These are phyloP conservation scores for Prunus mira DNA, from an alignment of 306 rosid species.

Conservation along the genomic window DNA sequence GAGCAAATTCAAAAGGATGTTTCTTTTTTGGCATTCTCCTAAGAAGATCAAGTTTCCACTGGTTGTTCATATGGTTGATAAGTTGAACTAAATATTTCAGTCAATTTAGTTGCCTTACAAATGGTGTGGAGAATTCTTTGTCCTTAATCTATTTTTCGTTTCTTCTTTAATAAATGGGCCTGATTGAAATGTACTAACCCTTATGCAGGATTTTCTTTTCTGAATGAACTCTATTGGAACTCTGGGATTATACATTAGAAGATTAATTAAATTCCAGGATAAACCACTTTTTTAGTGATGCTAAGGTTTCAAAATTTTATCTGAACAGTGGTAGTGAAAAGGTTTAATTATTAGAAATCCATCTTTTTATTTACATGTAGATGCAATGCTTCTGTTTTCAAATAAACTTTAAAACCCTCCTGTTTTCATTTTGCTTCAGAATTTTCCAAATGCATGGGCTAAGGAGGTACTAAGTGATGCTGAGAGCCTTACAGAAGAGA, in stretches of 20 bases:
- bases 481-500: conserved; percentile 42
- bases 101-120: no score
- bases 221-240: no score
- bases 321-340: not conserved
- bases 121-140: no score
- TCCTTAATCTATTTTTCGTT: no score
- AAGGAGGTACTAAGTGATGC: conserved; percentile 30
- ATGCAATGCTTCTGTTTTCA: not conserved
- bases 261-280: no score
- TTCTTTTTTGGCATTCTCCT: not conserved
- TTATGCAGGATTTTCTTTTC: no score
- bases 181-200: no score
- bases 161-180: no score
- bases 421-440: conserved; percentile 11
- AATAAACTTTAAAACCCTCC: not conserved
- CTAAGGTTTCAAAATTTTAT: no score
- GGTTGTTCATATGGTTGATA: not conserved
- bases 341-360: not conserved
- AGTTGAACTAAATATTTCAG: not conserved
- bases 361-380: not conserved
- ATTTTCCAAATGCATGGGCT: conserved; percentile 27
- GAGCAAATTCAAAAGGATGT: not conserved
- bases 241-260: no score
- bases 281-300: no score
- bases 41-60: not conserved